Evolutionary conservation across 225 moss, liverwort and hornwort genomes (phyloP).

Genomic region (Marchantia paleacea): DNA sequence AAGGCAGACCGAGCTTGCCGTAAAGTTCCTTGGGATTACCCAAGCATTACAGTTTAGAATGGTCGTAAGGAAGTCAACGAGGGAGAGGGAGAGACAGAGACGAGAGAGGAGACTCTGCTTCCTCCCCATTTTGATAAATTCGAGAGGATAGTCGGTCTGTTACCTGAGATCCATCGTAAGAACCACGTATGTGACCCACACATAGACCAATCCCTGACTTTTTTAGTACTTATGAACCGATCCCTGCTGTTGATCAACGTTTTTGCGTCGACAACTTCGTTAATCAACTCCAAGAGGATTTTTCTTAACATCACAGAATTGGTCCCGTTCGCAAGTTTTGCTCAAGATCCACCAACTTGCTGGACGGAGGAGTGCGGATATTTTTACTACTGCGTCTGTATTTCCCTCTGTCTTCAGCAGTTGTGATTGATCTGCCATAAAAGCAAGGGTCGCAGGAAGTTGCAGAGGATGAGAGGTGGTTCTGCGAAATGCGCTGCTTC

Average conservation of each 20-base stretch:
- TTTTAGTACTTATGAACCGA: too few relatives aligned
- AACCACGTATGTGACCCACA: not conserved
- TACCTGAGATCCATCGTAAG: not conserved
- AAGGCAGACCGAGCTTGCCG: not conserved
- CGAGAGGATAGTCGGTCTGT: slow-evolving; percentile 15
- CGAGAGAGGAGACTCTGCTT: not conserved
- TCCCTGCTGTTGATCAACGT: not conserved
- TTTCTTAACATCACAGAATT: slow-evolving; percentile 1
- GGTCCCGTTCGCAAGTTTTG: not conserved
- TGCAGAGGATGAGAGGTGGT: not conserved
- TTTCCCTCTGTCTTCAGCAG: not conserved
- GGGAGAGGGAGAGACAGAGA: not conserved
- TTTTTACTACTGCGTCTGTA: not conserved
- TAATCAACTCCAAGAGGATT: not conserved
- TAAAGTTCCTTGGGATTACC: not conserved
- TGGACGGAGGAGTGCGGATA: not conserved
- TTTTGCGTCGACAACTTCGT: not conserved
- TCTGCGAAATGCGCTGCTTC: not conserved
- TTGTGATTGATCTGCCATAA: not conserved
- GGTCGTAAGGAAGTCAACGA: not conserved
- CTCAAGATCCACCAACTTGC: not conserved
- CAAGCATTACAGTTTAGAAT: not conserved
- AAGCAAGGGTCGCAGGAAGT: not conserved
- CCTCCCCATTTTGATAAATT: slow-evolving; percentile 2
- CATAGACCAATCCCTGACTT: not conserved